These are phyloP conservation scores for Trametes punicea DNA, from an alignment of 768 basidiomycete species.

Conservation along the genomic window DNA sequence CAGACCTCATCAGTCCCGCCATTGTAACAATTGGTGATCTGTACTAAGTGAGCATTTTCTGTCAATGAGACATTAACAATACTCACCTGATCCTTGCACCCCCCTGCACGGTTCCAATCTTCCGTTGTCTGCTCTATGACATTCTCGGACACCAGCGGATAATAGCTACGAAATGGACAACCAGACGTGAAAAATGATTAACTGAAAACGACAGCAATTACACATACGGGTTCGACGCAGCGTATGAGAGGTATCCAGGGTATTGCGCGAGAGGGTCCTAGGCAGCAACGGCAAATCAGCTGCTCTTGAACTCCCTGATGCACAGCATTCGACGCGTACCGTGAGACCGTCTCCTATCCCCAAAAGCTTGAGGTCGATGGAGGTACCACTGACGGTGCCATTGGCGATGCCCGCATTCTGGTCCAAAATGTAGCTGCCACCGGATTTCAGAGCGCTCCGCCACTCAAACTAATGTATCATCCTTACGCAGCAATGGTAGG, in stretches of 20 bases:
- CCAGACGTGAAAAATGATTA: neutral
- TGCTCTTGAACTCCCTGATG: neutral
- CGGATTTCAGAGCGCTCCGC: neutral
- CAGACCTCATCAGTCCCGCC: conserved; percentile 47
- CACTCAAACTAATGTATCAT: neutral
- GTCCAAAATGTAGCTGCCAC: conserved; percentile 45
- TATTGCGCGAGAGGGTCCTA: conserved; percentile 48
- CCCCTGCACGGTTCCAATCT: conserved; percentile 40
- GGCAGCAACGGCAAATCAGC: neutral
- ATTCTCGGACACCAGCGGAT: conserved; percentile 45
- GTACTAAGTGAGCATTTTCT: neutral
- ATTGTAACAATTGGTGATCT: conserved; percentile 54
- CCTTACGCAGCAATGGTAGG: conserved; percentile 35
- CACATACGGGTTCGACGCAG: conserved; percentile 43
- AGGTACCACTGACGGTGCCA: conserved; percentile 42
- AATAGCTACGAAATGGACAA: conserved; percentile 35
- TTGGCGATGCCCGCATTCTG: conserved; percentile 56
- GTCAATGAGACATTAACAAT: neutral
- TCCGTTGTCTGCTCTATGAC: conserved; percentile 40
- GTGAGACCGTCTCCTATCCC: conserved; percentile 63
- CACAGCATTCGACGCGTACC: conserved; percentile 31
- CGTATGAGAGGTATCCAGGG: conserved; percentile 54
- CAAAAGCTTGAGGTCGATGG: conserved; percentile 54
- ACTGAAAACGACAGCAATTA: neutral
- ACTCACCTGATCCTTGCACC: conserved; percentile 49